Evolutionary conservation across 116 monocot species (phyloP), one percentile per base, ranked within the genome.

Genomic region (Papilionanthe hybrid): DNA sequence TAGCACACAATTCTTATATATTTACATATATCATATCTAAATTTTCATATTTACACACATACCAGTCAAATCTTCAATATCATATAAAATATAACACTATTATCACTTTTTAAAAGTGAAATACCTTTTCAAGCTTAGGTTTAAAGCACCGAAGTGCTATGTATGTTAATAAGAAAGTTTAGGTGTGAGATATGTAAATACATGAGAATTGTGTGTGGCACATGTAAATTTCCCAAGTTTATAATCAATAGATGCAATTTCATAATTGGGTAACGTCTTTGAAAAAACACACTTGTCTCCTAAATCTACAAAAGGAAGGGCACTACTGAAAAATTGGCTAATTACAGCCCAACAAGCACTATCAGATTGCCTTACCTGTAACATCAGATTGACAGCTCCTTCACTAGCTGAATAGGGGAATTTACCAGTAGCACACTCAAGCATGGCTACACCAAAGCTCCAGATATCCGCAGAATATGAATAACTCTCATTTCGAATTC

Each of bases 401-500:
- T 95, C 98, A 86, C 83, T 93, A 79, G 90, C 95, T 37, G 83
- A 76, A 74, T 99, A 99, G 55, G 98, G 98, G 79, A 90, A 99
- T 82, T 91, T 91, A 58, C 98, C 98, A 20, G 98, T 93, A 42
- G 86, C 98, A 91, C 98, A 99, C 77, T 99, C 95, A 49, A 99
- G 85, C 78, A 99, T 79, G 43, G 91, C 49, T 84, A 99, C 82
- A 32, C 98, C 98, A 81, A 99, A 87, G 77, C 98, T 99, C 98
- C 95, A 99, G 79, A 99, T 94, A 78, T 99, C 98, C 87, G 98
- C 98, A 44, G 98, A 83, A 49, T 91, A 99, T 66, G 95, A 99
- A 79, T 99, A 99, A 75, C 60, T 84, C 53, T 99, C 95, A 75
- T 90, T 99, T 73, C 90, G 86, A 63, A 99, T 94, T 84, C 98